Base-by-base conservation (phyloP, 768 basidiomycete species). In the Phlegmacium glaucopus region DNA sequence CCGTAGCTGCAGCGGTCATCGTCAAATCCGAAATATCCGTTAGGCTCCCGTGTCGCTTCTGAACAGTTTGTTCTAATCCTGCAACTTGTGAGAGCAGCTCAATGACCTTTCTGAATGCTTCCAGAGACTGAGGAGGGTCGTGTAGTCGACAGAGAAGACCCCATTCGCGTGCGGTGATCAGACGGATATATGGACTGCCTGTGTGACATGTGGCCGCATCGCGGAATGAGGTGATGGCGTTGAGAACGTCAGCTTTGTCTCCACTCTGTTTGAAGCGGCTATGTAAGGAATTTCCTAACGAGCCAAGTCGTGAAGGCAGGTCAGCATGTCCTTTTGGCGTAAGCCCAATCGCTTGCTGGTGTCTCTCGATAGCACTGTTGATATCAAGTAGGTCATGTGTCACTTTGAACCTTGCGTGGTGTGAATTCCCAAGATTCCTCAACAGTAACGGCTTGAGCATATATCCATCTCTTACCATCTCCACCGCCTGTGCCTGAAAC, bases 11-110 rank as follows among this genome's bases (percentile, higher is more conserved):
- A 12, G 52, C 59, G 9, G 47, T 45, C 4, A 39, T 50, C 5
- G 47, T 39, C 13, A 57, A 44, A 18, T 50, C 25, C 4, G 47
- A 55, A 10, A 47, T 25, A 8, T 44, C 36, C 3, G 50, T 22
- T 22, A 60, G 48, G 13, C 49, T 25, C n/a, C 38, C 28, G 25
- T 51, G 52, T 4, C 59, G 51, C 26, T 47, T 32, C 1, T 47
- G 26, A 10, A 60, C n/a, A 12, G 52, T 50, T 28, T 47, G 52
- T 16, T 55, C 57, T 10, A 60, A 48, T 34, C 57, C 53, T 3
- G 57, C 54, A 16, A 56, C 39, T 9, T 46, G 41, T 12, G 59
- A 58, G 13, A 56, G 44, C 2, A 58, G 42, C 9, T 39, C 32
- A 22, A 60, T 43, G 17, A 43, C 52, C 15, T 47, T 38, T 11